Evolutionary conservation across 441 rosid species (phyloP).

Genomic region (Raphanus hybrid): DNA sequence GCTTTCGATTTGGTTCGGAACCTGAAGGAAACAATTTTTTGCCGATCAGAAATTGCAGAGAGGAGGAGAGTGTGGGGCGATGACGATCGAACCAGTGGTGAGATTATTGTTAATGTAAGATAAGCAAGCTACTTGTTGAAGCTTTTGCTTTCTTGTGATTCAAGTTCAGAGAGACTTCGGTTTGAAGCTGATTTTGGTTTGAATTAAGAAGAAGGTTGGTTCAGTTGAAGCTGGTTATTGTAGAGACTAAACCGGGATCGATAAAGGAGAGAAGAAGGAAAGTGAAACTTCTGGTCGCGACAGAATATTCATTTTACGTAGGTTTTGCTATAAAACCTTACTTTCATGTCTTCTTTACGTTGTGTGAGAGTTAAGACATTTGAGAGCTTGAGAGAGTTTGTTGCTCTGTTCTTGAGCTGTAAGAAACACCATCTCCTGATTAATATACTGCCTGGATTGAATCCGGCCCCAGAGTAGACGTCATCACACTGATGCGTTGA

Average conservation of each 20-base stretch:
- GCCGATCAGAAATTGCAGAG: neutral
- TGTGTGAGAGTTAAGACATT: neutral
- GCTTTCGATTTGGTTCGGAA: neutral
- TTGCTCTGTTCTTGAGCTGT: neutral
- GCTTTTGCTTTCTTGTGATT: neutral
- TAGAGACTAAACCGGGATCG: neutral
- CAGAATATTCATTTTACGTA: too few relatives aligned
- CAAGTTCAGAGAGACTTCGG: neutral
- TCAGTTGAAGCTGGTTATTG: neutral
- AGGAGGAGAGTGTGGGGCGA: neutral
- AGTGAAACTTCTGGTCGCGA: too few relatives aligned
- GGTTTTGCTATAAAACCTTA: too few relatives aligned
- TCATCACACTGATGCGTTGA: neutral
- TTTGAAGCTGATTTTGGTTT: neutral
- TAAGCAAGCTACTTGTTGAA: too few relatives aligned
- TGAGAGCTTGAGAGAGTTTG: neutral
- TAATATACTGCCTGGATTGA: neutral
- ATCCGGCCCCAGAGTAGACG: neutral
- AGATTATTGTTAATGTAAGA: too few relatives aligned
- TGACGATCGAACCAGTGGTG: conserved; percentile 24
- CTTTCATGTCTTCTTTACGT: too few relatives aligned
- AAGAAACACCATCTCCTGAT: neutral
- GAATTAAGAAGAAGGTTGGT: neutral
- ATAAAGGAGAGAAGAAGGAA: too few relatives aligned
- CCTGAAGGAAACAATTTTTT: too few relatives aligned